Conservation (phyloP, 192 early-diverging fungal species). For the Coemansia furcata region DNA sequence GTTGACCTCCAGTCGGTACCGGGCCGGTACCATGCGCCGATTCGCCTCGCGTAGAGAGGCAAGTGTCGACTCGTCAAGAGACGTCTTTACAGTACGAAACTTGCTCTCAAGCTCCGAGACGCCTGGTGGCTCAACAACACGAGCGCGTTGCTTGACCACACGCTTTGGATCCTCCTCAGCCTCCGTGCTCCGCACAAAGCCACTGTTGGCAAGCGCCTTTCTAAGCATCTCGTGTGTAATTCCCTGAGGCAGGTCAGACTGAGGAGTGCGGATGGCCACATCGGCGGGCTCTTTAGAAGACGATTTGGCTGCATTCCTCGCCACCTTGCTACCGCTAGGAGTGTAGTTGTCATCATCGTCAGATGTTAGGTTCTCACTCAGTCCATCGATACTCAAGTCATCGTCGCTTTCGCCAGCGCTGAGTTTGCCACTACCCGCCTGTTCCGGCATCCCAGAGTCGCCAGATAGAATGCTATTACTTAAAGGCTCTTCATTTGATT, state of each 20-base stretch:
- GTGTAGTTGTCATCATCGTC: conserved; percentile 1
- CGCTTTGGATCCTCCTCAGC: conserved; percentile 18
- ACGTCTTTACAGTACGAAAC: conserved; percentile 43
- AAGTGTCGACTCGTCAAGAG: conserved; percentile 49
- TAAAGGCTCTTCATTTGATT: neutral
- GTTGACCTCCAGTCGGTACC: conserved; percentile 53
- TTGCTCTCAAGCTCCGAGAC: conserved; percentile 51
- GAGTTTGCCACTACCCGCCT: neutral
- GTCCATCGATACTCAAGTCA: neutral
- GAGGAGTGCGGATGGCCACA: conserved; percentile 39
- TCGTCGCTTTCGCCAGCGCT: conserved; percentile 8
- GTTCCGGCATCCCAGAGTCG: neutral
- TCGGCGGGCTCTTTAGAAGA: conserved; percentile 21
- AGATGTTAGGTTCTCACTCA: conserved; percentile 1
- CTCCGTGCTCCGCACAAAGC: conserved; percentile 49
- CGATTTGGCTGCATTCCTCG: neutral
- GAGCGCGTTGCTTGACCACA: conserved; percentile 31
- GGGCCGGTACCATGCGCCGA: conserved; percentile 49
- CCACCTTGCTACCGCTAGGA: neutral
- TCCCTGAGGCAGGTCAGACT: conserved; percentile 38
- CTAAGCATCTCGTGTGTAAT: conserved; percentile 53
- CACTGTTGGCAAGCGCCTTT: conserved; percentile 45
- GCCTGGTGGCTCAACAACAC: conserved; percentile 40
- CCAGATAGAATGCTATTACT: neutral
- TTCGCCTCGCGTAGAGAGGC: conserved; percentile 51